Percentiles rank a stretch among this genome's conserved stretches.
phyloP scores from a whole-genome alignment of 2,329 filamentous ascomycete species.

The Massarina eburnea region DNA sequence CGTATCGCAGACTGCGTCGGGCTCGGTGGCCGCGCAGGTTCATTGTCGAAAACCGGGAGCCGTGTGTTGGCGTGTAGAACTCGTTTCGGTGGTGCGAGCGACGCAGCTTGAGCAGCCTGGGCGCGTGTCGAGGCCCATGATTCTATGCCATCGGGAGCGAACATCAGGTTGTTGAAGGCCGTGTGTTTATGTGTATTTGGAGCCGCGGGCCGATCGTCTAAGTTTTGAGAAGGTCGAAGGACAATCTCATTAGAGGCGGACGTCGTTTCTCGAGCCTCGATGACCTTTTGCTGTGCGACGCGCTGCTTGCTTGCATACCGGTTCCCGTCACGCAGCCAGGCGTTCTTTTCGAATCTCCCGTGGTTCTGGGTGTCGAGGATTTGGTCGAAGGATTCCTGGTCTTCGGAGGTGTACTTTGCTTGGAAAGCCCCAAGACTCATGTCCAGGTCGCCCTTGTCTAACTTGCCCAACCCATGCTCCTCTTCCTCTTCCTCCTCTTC shows the following conservation, averaged over 20 bases:
- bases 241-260: slow-evolving; percentile 21
- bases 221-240: slow-evolving; percentile 59
- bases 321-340: slow-evolving; percentile 87
- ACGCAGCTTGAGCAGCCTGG: slow-evolving; percentile 68
- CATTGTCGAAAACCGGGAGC: slow-evolving; percentile 57
- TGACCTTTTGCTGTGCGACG: slow-evolving; percentile 70
- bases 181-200: slow-evolving; percentile 70
- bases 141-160: slow-evolving; percentile 67
- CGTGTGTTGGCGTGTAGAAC: slow-evolving; percentile 84
- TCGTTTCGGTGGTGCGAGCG: slow-evolving; percentile 72
- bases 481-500: slow-evolving; percentile 17
- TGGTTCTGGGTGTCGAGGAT: slow-evolving; percentile 88
- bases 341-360: slow-evolving; percentile 79
- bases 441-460: slow-evolving; percentile 66
- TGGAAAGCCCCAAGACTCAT: slow-evolving; percentile 87
- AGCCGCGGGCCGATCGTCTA: slow-evolving; percentile 73
- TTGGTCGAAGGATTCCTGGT: slow-evolving; percentile 95
- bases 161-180: slow-evolving; percentile 88
- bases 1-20: slow-evolving; percentile 81
- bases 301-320: slow-evolving; percentile 69
- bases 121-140: slow-evolving; percentile 60
- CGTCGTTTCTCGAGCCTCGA: slow-evolving; percentile 60
- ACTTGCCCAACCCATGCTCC: slow-evolving; percentile 41
- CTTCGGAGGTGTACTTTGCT: slow-evolving; percentile 91
- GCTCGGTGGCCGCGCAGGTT: slow-evolving; percentile 63